These are phyloP conservation scores for Acanthamoeba castellanii DNA, from an alignment of 208 protist genomes.

Conservation along the genomic window DNA sequence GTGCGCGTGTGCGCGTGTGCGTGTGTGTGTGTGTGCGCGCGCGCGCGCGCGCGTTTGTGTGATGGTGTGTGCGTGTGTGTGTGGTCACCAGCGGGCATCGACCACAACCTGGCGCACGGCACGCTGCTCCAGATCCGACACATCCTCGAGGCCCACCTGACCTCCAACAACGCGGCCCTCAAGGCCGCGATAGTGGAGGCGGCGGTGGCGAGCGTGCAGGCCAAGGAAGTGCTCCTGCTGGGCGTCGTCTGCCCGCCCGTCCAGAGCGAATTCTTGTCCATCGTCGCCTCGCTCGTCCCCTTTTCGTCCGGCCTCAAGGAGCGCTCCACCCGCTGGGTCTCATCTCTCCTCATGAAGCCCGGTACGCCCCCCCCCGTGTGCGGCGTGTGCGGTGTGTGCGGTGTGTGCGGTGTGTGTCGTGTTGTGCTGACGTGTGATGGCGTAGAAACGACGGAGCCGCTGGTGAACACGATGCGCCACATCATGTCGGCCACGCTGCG, in stretches of 20 bases:
- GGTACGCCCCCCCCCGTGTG: no score
- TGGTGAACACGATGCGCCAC: neutral
- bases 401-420: no score
- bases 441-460: neutral
- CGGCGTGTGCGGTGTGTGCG: no score
- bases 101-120: constrained; percentile 30
- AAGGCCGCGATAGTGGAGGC: neutral
- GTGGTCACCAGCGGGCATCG: neutral
- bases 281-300: constrained; percentile 6
- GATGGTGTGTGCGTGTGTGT: neutral
- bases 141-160: constrained; percentile 3
- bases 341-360: neutral
- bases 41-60: no score
- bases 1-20: neutral
- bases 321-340: neutral
- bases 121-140: constrained; percentile 49
- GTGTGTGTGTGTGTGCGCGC: no score
- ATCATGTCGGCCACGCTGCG: constrained; percentile 47
- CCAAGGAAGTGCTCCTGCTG: neutral
- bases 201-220: neutral
- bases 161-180: constrained; percentile 4
- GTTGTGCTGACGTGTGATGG: neutral
- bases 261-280: constrained; percentile 27
- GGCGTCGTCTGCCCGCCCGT: neutral
- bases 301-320: constrained; percentile 1